phyloP scores from a whole-genome alignment of 805 yeast species.

The Komagataella pseudopastoris region DNA sequence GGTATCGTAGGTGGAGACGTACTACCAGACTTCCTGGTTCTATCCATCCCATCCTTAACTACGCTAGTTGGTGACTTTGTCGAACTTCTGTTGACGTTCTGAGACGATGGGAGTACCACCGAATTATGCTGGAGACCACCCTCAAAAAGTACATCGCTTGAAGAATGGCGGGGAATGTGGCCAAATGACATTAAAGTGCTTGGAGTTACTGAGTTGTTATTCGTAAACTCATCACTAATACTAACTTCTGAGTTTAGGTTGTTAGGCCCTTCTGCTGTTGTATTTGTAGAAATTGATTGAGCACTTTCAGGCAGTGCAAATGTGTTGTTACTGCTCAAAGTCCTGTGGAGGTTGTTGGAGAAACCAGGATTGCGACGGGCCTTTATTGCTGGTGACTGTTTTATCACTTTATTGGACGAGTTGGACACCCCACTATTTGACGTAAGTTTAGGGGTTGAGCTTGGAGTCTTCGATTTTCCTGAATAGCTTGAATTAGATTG shows the following conservation, averaged over 20 bases:
- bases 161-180: not conserved
- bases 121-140: conserved; percentile 18
- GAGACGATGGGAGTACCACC: conserved; percentile 21
- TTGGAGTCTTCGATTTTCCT: conserved; percentile 23
- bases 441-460: conserved; percentile 23
- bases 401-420: conserved; percentile 15
- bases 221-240: conserved; percentile 1
- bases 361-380: conserved; percentile 11
- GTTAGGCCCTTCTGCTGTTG: conserved; percentile 7
- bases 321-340: conserved; percentile 1
- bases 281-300: conserved; percentile 13
- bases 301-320: conserved; percentile 2
- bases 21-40: not conserved
- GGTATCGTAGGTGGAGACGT: not conserved
- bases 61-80: not conserved
- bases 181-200: conserved; percentile 17
- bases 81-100: not conserved
- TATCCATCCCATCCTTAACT: not conserved
- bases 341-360: conserved; percentile 2
- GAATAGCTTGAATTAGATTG: conserved; percentile 11
- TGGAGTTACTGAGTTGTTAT: conserved; percentile 13
- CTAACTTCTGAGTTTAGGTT: conserved; percentile 11
- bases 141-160: conserved; percentile 14
- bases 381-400: conserved; percentile 24
- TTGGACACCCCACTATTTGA: conserved; percentile 9